Conservation (phyloP, 441 rosid species). For the Biscutella auriculata region DNA sequence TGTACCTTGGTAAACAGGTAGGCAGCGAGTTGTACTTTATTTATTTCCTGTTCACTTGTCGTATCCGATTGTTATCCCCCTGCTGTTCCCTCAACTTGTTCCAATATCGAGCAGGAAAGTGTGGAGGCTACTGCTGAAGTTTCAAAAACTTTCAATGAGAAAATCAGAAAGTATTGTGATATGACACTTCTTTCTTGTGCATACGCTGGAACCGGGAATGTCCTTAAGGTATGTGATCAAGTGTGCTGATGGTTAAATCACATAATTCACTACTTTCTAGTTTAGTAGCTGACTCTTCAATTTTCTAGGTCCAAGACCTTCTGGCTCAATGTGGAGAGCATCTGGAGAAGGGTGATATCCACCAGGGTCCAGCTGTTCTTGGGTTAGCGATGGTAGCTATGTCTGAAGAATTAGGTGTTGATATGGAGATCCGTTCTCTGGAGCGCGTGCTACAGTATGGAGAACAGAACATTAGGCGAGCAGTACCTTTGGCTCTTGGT, state of each 20-base stretch:
- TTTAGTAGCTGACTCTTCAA: slow-evolving; percentile 12
- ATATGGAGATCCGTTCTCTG: slow-evolving; percentile 85
- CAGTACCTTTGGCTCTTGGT: slow-evolving; percentile 93
- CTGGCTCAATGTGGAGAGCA: slow-evolving; percentile 77
- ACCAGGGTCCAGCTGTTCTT: slow-evolving; percentile 93
- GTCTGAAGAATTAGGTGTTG: slow-evolving; percentile 94
- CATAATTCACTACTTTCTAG: slow-evolving; percentile 1
- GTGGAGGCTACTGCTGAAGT: slow-evolving; percentile 90
- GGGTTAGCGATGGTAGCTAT: slow-evolving; percentile 98
- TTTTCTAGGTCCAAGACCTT: slow-evolving; percentile 73
- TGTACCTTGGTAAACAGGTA: slow-evolving; percentile 97
- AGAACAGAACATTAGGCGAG: slow-evolving; percentile 72
- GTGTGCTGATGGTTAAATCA: slow-evolving; percentile 8
- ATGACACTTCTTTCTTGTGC: slow-evolving; percentile 92
- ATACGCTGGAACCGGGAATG: slow-evolving; percentile 92
- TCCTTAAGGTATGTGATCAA: slow-evolving; percentile 55
- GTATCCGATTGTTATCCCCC: not conserved
- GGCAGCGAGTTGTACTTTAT: not conserved
- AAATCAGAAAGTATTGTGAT: slow-evolving; percentile 73
- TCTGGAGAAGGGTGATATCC: slow-evolving; percentile 70
- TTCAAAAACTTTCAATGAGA: slow-evolving; percentile 77
- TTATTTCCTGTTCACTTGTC: not conserved
- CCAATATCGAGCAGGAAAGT: slow-evolving; percentile 41
- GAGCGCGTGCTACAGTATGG: slow-evolving; percentile 93
- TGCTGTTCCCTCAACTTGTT: slow-evolving; percentile 11